Conservation (phyloP, 306 rosid species). For the Myrica gale region DNA sequence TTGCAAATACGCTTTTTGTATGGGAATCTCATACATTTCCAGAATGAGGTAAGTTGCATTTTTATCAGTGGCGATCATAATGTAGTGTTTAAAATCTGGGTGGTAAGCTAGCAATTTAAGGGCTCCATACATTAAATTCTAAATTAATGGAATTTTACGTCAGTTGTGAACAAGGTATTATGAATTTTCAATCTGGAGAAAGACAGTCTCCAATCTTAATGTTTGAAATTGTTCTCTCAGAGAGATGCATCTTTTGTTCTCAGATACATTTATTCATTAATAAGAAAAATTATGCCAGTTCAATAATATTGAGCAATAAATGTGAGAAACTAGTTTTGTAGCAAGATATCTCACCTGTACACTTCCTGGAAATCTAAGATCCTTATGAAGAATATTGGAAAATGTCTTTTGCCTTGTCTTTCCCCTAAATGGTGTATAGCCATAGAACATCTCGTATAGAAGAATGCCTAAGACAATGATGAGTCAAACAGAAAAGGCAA, state of each 20-base stretch:
- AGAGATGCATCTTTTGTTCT: background rate
- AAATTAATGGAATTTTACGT: too few species aligned
- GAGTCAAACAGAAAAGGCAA: background rate
- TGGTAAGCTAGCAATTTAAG: too few species aligned
- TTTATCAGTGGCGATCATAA: too few species aligned
- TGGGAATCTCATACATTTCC: too few species aligned
- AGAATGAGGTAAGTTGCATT: too few species aligned
- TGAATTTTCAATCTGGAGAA: too few species aligned
- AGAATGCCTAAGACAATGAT: conserved; percentile 58
- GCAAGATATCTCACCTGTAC: conserved; percentile 48
- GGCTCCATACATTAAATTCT: too few species aligned
- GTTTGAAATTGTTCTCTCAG: background rate
- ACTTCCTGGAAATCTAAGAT: conserved; percentile 84
- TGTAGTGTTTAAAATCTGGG: too few species aligned
- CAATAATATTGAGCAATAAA: background rate
- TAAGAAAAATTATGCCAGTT: background rate
- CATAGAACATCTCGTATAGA: conserved; percentile 87
- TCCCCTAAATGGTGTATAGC: conserved; percentile 92
- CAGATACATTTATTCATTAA: too few species aligned
- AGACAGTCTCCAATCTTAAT: too few species aligned
- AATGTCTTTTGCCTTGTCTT: conserved; percentile 90
- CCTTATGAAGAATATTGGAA: conserved; percentile 90
- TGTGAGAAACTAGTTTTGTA: conserved; percentile 2
- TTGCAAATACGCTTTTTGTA: too few species aligned
- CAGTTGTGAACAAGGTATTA: too few species aligned